Evolutionary conservation across 169 alveolate species (phyloP).

Genomic region (Plasmodium sp.): DNA sequence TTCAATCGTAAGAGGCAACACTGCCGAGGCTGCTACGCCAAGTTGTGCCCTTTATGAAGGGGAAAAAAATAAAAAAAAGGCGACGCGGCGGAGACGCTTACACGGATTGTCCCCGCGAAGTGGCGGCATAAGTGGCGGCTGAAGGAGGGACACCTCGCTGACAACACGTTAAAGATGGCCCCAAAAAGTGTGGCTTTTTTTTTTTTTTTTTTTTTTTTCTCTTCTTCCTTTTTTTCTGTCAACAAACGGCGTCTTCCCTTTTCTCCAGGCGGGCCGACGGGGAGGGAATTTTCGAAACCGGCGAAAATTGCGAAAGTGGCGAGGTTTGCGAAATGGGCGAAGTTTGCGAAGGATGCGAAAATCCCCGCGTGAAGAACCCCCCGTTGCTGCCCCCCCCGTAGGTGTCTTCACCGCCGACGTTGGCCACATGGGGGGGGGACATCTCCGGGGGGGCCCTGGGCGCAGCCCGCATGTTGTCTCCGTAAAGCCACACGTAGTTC

Average conservation of each 20-base stretch:
- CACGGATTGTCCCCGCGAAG: neutral
- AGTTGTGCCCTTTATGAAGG: neutral
- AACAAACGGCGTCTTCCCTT: neutral
- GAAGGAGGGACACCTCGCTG: neutral
- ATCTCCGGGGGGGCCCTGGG: neutral
- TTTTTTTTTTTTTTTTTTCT: neutral
- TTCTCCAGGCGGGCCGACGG: neutral
- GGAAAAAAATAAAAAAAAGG: neutral
- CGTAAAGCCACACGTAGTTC: conserved; percentile 52
- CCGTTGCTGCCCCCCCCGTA: neutral
- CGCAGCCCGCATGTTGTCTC: neutral
- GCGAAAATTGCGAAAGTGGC: no score
- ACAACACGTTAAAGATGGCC: neutral
- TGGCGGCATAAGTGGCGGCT: no score
- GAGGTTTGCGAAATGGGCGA: neutral
- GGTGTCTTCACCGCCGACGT: neutral
- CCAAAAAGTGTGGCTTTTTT: neutral
- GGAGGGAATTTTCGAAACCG: neutral
- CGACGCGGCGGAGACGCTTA: neutral
- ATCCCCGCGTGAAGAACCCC: neutral
- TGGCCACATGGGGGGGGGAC: neutral
- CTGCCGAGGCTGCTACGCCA: neutral
- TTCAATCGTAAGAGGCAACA: neutral
- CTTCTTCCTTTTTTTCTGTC: neutral
- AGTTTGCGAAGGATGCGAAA: neutral